Conservation (phyloP, 306 rosid species). For the Dicorynia guianensis region DNA sequence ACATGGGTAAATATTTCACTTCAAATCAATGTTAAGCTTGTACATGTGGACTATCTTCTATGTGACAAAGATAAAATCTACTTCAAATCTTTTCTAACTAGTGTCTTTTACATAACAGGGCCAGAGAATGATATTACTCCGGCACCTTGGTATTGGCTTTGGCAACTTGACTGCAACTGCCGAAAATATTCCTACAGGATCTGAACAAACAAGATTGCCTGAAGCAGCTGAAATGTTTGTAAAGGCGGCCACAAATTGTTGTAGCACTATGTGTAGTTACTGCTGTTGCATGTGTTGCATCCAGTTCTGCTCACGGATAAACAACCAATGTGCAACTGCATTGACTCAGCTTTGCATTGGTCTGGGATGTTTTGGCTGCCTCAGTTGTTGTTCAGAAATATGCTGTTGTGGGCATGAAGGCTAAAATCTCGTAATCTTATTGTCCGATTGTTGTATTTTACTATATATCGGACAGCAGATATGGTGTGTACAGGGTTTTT, state of each 20-base stretch:
- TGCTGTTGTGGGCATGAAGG: slow-evolving; percentile 52
- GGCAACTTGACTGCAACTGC: slow-evolving; percentile 77
- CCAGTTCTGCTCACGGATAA: slow-evolving; percentile 53
- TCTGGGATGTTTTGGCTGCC: slow-evolving; percentile 68
- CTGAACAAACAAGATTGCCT: slow-evolving; percentile 52
- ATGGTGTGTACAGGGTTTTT: neutral
- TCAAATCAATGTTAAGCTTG: too few species aligned
- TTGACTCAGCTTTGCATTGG: slow-evolving; percentile 72
- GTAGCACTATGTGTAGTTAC: slow-evolving; percentile 46
- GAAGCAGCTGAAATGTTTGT: slow-evolving; percentile 74
- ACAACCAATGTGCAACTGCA: slow-evolving; percentile 57
- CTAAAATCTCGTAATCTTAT: slow-evolving; percentile 27
- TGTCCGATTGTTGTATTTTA: slow-evolving; percentile 17
- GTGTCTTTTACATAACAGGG: too few species aligned
- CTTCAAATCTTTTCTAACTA: neutral
- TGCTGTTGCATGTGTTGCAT: slow-evolving; percentile 88
- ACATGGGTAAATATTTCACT: too few species aligned
- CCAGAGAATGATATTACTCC: slow-evolving; percentile 48
- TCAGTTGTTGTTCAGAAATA: slow-evolving; percentile 58
- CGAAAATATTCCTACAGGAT: slow-evolving; percentile 70
- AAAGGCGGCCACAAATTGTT: slow-evolving; percentile 70
- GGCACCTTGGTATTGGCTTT: slow-evolving; percentile 63
- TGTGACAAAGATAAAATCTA: too few species aligned
- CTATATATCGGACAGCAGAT: slow-evolving; percentile 6
- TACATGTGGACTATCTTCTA: too few species aligned